Base-by-base conservation (phyloP, 345 rosid species). In the Hypericum androsaemum region DNA sequence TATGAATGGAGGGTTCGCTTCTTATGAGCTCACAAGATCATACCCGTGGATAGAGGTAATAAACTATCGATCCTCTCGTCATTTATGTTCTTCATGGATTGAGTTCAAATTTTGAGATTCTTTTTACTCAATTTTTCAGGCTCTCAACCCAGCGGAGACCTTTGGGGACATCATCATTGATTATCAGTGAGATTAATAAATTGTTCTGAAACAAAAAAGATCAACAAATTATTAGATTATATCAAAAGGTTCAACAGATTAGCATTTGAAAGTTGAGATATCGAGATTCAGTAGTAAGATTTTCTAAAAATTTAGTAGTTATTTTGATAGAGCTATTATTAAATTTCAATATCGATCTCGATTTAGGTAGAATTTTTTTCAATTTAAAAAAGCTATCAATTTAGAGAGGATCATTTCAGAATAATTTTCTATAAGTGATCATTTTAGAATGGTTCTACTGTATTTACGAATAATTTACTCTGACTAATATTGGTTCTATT, bases 61-160 rank as follows among this genome's bases (percentile, higher is more conserved):
- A 0, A 16, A 15, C 32, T 41, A 22, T 4, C 4, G 32, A 22
- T 35, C n/a, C 51, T 10, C 41, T 16, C 17, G 15, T 8, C 61
- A 46, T 22, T 32, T 43, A 43, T 43, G 46, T 10, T 10, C 13
- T 43, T n/a, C 12, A n/a, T 10, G 14, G 47, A 43, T 90, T 96
- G 45, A 86, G 87, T 64, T 63, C 62, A 44, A 86, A 96, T 95
- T 69, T 90, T 77, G 98, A 87, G 98, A 95, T 86, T 77, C 61
- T 43, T 11, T 28, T 10, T 10, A 39, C n/a, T 41, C 43, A 22
- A 37, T 52, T 68, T 37, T 52, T 41, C 67, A 86, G 95, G 72
- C 77, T 49, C 65, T 86, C 13, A 86, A 86, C 66, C 88, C 95
- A 5, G 72, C 86, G 7, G 81, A 77, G 68, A 43, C 65, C 48